Evolutionary conservation across 805 yeast species (phyloP), one percentile per base, ranked within the genome.

Genomic region (Debaryomyces hansenii): DNA sequence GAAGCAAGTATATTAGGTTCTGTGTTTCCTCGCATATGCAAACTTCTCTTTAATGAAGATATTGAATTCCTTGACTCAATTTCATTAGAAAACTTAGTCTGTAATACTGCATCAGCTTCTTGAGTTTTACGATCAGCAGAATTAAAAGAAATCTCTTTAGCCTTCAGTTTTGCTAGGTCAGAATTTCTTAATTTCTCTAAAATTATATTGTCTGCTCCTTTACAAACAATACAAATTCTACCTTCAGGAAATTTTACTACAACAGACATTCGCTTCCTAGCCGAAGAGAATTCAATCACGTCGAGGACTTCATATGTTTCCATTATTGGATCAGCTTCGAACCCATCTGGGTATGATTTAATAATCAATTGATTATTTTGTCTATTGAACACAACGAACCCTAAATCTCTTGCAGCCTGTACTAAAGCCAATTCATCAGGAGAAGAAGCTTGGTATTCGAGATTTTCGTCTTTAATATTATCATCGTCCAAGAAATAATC

Each of bases 381-480:
- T 45, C 87, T 80, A 48, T 88, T 90, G 46, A 72, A 76, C 6
- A 91, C 87, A n/a, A 91, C 83, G 63, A 75, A 94, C 0, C 99
- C 99, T 75, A 94, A 75, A 60, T 94, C 99, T 54, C 96, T 77
- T 0, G 99, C 99, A 1, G 98, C 99, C 39, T 85, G 82, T 2
- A 94, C 92, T 27, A 94, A 70, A 0, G 99, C 99, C 41, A 91
- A 67, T 63, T 94, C 99, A 67, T 94, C 99, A 0, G 99, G 99
- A 0, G 97, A 91, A 0, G 98, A 83, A 0, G 98, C 89, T 61
- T 92, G 97, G 57, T 94, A 94, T 46, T 82, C 84, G 20, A 90
- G 79, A 18, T 74, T 70, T 18, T 74, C 82, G 37, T 71, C 78
- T 2, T 52, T 55, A 2, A 41, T 47, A 5, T 37, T 50, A 5